Conservation (phyloP, 73 alveolate genomes). For the Blepharisma stoltei region DNA sequence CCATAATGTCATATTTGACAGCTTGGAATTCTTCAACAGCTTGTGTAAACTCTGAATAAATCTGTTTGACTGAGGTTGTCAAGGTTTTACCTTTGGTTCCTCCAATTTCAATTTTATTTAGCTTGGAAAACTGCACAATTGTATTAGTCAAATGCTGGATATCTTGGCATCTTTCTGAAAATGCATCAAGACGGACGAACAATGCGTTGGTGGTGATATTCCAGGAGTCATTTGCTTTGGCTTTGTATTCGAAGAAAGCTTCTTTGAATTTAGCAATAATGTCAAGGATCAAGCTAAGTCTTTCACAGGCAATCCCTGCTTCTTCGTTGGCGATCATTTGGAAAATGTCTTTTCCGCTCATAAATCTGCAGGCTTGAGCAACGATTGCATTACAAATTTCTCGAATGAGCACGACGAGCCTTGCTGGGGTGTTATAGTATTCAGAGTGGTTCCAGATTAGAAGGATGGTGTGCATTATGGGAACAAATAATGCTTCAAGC, state of each 20-base stretch:
- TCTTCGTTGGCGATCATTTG: constrained; percentile 95
- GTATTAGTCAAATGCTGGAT: constrained; percentile 98
- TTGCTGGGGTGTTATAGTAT: constrained; percentile 94
- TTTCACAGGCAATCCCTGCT: constrained; percentile 96
- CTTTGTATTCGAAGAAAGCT: constrained; percentile 95
- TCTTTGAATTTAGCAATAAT: constrained; percentile 94
- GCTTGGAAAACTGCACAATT: constrained; percentile 93
- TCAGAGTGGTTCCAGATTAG: constrained; percentile 96
- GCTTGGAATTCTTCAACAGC: constrained; percentile 93
- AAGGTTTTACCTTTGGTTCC: constrained; percentile 99
- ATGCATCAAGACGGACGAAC: constrained; percentile 98
- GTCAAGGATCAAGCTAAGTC: constrained; percentile 80
- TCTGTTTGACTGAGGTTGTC: constrained; percentile 92
- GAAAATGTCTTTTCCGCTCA: constrained; percentile 94
- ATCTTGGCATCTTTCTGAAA: constrained; percentile 99
- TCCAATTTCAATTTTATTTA: constrained; percentile 98
- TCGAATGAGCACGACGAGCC: constrained; percentile 93
- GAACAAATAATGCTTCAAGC: constrained; percentile 94
- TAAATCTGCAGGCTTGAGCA: constrained; percentile 86
- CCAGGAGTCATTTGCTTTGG: constrained; percentile 89
- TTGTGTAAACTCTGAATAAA: constrained; percentile 91
- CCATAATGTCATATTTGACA: constrained; percentile 98
- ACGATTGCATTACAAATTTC: constrained; percentile 99
- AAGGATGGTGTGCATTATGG: constrained; percentile 97
- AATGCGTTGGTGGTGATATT: constrained; percentile 98